phyloP scores from a whole-genome alignment of 768 basidiomycete genomes.

The Ramaria rubella region DNA sequence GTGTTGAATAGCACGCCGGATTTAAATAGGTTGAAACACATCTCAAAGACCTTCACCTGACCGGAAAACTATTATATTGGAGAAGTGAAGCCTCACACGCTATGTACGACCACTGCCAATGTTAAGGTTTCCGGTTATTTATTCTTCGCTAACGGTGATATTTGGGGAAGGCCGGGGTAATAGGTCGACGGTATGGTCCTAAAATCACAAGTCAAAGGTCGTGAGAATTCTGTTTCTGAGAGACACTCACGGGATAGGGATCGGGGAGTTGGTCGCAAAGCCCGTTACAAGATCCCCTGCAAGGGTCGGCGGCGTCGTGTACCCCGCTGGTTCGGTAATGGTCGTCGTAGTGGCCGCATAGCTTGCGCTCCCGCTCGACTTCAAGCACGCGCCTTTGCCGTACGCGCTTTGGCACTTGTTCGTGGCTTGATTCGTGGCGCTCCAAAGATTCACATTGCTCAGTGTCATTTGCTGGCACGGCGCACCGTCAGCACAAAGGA shows the following conservation, averaged over 20 bases:
- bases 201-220: background rate
- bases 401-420: conserved; percentile 26
- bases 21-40: too few species aligned
- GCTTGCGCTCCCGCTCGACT: conserved; percentile 17
- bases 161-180: conserved; percentile 22
- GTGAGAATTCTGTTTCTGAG: too few species aligned
- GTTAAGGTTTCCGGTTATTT: background rate
- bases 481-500: conserved; percentile 22
- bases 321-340: conserved; percentile 21
- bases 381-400: conserved; percentile 22
- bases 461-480: conserved; percentile 24
- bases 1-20: too few species aligned
- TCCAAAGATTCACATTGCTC: conserved; percentile 26
- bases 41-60: too few species aligned
- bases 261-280: conserved; percentile 19
- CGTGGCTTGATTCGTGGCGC: conserved; percentile 19
- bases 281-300: conserved; percentile 19
- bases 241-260: conserved; percentile 20
- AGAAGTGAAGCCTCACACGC: too few species aligned
- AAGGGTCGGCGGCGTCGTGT: conserved; percentile 24
- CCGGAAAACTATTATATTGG: too few species aligned
- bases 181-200: conserved; percentile 23
- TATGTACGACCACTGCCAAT: too few species aligned
- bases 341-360: conserved; percentile 20
- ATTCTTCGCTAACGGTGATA: conserved; percentile 18